These are phyloP conservation scores for Eucalyptus erythrocorys DNA, from an alignment of 345 rosid species.

Conservation along the genomic window DNA sequence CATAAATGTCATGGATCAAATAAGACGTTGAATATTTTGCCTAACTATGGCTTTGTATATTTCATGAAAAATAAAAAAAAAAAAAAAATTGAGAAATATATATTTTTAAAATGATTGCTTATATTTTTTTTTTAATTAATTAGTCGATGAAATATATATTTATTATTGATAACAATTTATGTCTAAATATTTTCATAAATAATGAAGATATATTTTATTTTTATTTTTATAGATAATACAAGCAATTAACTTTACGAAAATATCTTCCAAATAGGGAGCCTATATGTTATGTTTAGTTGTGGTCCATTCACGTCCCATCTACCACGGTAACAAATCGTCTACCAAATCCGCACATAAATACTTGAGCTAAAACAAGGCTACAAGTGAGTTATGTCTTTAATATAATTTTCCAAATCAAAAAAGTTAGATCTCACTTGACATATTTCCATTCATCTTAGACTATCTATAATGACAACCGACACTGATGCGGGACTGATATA, in stretches of 20 bases:
- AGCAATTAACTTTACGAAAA: accelerated
- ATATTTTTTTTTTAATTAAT: background rate
- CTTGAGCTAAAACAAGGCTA: background rate
- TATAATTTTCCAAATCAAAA: background rate
- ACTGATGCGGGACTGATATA: background rate
- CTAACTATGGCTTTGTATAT: background rate
- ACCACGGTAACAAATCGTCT: background rate
- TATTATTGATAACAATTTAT: background rate
- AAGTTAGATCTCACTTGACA: background rate
- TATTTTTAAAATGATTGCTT: background rate
- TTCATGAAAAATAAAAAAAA: background rate
- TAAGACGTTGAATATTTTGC: background rate
- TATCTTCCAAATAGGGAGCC: background rate
- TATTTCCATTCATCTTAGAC: background rate
- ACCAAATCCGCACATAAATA: background rate
- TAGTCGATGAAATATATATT: background rate
- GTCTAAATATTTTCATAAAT: background rate
- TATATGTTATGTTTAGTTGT: background rate
- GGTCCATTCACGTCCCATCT: background rate
- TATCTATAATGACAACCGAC: background rate
- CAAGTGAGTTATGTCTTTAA: background rate
- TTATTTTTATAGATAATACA: background rate
- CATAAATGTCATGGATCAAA: background rate
- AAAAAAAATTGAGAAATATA: background rate
- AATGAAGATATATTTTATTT: background rate